A percentile compares a stretch with the other conserved stretches of the same genome.
Conservation (phyloP, 352 stramenopile genomes). For the Phytopythium boreale region DNA sequence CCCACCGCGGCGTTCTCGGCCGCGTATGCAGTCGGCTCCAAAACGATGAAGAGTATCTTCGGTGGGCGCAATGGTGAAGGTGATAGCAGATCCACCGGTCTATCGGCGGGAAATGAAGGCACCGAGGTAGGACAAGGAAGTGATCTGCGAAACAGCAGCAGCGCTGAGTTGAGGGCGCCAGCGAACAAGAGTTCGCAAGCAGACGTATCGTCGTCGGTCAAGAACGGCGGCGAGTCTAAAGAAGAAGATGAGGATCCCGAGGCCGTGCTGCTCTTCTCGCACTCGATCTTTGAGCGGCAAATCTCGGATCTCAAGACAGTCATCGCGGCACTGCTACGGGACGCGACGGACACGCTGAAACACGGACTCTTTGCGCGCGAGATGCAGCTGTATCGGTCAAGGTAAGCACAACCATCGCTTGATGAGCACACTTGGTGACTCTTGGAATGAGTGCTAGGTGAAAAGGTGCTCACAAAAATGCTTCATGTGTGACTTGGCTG, state of each 20-base stretch:
- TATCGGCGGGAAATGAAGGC: neutral
- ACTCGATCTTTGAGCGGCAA: constrained; percentile 73
- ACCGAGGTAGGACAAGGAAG: neutral
- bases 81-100: neutral
- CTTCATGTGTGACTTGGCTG: constrained; percentile 10
- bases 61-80: constrained; percentile 21
- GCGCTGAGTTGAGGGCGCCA: neutral
- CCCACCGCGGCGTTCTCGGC: constrained; percentile 63
- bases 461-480: neutral
- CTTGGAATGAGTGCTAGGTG: neutral
- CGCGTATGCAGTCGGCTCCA: constrained; percentile 71
- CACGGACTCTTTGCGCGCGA: constrained; percentile 21
- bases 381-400: constrained; percentile 29
- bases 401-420: constrained; percentile 18
- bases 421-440: neutral
- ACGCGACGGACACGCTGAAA: constrained; percentile 22
- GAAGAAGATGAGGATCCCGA: constrained; percentile 40
- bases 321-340: constrained; percentile 26
- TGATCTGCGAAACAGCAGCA: neutral
- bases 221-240: constrained; percentile 8
- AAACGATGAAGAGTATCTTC: constrained; percentile 72
- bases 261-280: constrained; percentile 46
- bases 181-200: neutral
- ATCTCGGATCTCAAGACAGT: constrained; percentile 42
- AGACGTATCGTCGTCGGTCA: neutral